Percentiles rank a stretch among this genome's conserved stretches.
Conservation (phyloP, 139 green algal species). For the Chara braunii region DNA sequence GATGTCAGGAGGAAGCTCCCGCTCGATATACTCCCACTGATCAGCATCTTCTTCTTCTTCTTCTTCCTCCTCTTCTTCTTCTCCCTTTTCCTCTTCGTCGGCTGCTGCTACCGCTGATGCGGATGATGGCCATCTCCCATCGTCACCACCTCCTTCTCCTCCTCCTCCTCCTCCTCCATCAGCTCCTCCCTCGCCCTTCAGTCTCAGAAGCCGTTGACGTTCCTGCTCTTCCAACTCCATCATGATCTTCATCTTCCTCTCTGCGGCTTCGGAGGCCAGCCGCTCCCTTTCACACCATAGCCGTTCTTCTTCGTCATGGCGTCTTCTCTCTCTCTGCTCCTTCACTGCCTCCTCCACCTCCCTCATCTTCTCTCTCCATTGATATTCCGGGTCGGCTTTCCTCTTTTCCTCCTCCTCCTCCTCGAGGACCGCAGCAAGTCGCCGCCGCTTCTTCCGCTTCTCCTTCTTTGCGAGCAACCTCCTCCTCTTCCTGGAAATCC, state of each 20-base stretch:
- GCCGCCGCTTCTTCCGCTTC: no score
- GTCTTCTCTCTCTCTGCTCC: background rate
- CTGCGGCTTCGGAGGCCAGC: no score
- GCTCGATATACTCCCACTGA: background rate
- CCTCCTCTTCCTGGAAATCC: no score
- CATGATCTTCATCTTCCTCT: background rate
- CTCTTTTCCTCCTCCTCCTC: background rate
- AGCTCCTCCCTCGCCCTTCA: background rate
- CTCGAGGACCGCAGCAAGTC: no score
- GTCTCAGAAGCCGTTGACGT: background rate
- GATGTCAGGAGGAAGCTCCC: constrained; percentile 13
- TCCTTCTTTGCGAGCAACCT: no score
- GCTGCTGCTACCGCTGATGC: background rate
- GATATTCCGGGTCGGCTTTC: background rate
- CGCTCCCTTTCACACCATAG: background rate
- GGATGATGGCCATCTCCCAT: background rate
- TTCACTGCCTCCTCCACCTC: background rate
- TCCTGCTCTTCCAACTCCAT: background rate
- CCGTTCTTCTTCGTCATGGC: background rate
- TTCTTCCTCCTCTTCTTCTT: no score
- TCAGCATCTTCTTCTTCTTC: no score
- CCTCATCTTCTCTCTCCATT: background rate
- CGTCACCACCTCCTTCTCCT: constrained; percentile 9
- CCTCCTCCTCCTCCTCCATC: constrained; percentile 1
- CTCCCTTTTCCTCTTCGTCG: no score